phyloP scores from a whole-genome alignment of 805 yeast genomes.

The Candida verbasci region DNA sequence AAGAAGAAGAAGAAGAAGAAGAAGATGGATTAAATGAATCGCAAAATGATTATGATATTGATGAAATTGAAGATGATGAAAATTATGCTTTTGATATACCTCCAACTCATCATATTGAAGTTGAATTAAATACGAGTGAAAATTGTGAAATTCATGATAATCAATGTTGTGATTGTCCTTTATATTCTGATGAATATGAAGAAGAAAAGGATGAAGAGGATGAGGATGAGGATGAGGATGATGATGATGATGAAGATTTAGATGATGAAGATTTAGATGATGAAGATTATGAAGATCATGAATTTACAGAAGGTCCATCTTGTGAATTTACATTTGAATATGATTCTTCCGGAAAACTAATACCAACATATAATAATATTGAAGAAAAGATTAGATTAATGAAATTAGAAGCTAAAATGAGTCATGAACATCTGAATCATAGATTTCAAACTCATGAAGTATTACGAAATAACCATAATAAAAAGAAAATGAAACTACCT shows the following conservation, averaged over 20 bases:
- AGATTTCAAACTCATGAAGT: too few relatives aligned
- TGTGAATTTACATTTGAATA: constrained; percentile 45
- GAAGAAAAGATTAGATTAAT: constrained; percentile 34
- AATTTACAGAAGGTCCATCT: constrained; percentile 32
- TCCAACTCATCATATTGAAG: constrained; percentile 38
- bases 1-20: too few relatives aligned
- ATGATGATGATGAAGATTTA: constrained; percentile 10
- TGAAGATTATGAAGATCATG: constrained; percentile 13
- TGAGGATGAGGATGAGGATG: constrained; percentile 12
- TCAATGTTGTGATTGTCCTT: constrained; percentile 23
- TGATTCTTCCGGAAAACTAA: constrained; percentile 35
- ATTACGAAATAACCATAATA: too few relatives aligned
- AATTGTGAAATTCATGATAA: constrained; percentile 27
- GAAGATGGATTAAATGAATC: constrained; percentile 33
- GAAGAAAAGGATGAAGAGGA: too few relatives aligned
- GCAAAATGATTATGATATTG: constrained; percentile 34
- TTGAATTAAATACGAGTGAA: constrained; percentile 34
- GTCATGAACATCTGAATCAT: too few relatives aligned
- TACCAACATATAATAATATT: constrained; percentile 36
- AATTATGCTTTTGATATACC: constrained; percentile 22
- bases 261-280: constrained; percentile 14
- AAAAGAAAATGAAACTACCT: constrained; percentile 8
- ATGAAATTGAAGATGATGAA: constrained; percentile 27
- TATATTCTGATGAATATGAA: constrained; percentile 10
- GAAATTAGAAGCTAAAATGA: constrained; percentile 19